phyloP scores from a whole-genome alignment of 2,329 filamentous ascomycete genomes.

The Penicillium sp. region DNA sequence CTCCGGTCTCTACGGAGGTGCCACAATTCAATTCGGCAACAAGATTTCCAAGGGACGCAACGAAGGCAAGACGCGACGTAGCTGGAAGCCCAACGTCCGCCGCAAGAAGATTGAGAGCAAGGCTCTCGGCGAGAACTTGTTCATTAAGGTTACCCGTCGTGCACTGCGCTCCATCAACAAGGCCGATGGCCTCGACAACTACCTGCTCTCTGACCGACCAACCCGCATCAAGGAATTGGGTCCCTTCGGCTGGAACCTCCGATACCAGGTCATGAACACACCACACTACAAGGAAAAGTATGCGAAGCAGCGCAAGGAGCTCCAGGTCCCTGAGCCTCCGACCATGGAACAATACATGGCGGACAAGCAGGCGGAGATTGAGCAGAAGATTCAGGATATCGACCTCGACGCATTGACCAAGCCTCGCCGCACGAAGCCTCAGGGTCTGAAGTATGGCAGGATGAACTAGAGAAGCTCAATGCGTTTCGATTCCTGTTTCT shows the following conservation, averaged over 20 bases:
- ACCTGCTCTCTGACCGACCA: conserved; percentile 79
- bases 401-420: conserved; percentile 37
- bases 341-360: conserved; percentile 47
- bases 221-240: conserved; percentile 82
- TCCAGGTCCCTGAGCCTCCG: conserved; percentile 63
- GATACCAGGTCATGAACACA: conserved; percentile 88
- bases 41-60: conserved; percentile 53
- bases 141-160: conserved; percentile 48
- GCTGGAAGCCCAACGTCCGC: conserved; percentile 53
- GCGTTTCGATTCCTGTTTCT: neutral
- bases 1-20: conserved; percentile 50
- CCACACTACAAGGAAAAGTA: conserved; percentile 66
- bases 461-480: conserved; percentile 15
- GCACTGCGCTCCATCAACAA: conserved; percentile 68
- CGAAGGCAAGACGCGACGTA: conserved; percentile 50
- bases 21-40: conserved; percentile 51
- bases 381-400: conserved; percentile 40
- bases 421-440: conserved; percentile 25
- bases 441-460: neutral
- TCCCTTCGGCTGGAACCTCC: conserved; percentile 82
- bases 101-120: conserved; percentile 50
- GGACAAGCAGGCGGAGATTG: conserved; percentile 41
- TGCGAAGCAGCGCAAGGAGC: conserved; percentile 60
- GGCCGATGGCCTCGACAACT: conserved; percentile 86
- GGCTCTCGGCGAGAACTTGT: conserved; percentile 45